Conservation (phyloP, 306 rosid genomes). For the Prunus kanzakura region DNA sequence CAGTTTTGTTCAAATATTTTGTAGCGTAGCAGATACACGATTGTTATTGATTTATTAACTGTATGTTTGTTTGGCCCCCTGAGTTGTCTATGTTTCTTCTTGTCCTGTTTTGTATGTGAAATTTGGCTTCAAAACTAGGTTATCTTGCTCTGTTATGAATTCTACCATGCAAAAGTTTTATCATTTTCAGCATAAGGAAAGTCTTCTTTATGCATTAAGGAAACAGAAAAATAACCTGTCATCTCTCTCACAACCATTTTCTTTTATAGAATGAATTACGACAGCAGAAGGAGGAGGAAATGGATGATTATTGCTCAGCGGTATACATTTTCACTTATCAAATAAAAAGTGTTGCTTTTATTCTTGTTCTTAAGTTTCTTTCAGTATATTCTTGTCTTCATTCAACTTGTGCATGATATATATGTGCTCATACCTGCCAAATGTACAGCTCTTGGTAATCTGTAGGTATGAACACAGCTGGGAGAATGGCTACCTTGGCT, state of each 20-base stretch:
- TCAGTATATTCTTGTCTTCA: background rate
- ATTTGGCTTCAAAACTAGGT: background rate
- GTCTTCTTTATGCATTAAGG: background rate
- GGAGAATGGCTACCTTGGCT: background rate
- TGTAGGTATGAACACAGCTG: background rate
- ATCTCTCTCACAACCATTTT: background rate
- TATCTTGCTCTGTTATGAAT: background rate
- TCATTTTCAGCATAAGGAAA: background rate
- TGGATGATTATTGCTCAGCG: constrained; percentile 95
- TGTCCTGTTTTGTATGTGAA: background rate
- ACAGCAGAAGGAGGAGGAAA: constrained; percentile 93
- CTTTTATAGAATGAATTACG: constrained; percentile 73
- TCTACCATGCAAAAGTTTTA: background rate
- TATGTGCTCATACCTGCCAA: background rate
- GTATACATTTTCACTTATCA: constrained; percentile 32
- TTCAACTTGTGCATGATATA: background rate
- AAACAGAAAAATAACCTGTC: background rate
- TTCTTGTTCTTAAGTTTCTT: background rate
- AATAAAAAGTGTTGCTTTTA: background rate
- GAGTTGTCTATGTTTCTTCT: background rate
- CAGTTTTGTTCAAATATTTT: background rate
- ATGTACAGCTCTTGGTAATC: background rate
- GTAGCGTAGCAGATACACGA: background rate
- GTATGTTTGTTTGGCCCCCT: background rate
- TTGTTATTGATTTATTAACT: background rate